Evolutionary conservation across 2,329 filamentous ascomycete species (phyloP).

Genomic region (Apiospora hydei): DNA sequence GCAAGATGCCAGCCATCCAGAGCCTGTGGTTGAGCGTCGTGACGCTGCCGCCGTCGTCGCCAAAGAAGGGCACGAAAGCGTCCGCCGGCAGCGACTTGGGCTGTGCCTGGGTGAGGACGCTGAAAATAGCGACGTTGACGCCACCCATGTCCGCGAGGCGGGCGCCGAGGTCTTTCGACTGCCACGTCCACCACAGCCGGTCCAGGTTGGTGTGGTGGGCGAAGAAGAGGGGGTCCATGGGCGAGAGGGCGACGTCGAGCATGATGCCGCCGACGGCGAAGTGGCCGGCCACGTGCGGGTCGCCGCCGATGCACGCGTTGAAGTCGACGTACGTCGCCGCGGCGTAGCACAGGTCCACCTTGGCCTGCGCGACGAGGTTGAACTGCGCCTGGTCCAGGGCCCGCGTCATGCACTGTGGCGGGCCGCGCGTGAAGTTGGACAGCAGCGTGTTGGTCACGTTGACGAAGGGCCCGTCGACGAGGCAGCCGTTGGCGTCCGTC

Average conservation of each 20-base stretch:
- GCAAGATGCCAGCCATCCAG: slow-evolving; percentile 35
- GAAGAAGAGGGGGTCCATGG: slow-evolving; percentile 41
- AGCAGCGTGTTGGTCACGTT: slow-evolving; percentile 10
- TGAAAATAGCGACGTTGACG: slow-evolving; percentile 2
- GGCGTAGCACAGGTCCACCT: neutral
- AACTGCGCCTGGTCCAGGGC: slow-evolving; percentile 2
- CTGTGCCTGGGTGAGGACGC: neutral
- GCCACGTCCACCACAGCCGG: slow-evolving; percentile 33
- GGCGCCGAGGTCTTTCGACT: neutral
- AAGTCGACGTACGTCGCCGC: neutral
- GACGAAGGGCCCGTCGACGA: slow-evolving; percentile 7
- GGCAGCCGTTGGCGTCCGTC: neutral
- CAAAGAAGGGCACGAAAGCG: neutral
- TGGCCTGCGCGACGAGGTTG: neutral
- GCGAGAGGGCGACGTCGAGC: slow-evolving; percentile 23
- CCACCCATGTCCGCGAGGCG: slow-evolving; percentile 20
- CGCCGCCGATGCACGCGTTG: neutral
- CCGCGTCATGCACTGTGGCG: neutral
- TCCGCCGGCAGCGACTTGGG: neutral
- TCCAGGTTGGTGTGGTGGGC: slow-evolving; percentile 42
- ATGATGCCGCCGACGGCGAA: neutral
- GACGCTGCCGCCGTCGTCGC: slow-evolving; percentile 28
- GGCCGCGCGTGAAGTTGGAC: neutral
- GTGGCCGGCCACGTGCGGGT: neutral
- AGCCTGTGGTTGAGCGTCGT: slow-evolving; percentile 40